Evolutionary conservation across 495 filamentous ascomycete species (phyloP), one percentile per base, ranked within the genome.

Genomic region (Penicillium manginii): DNA sequence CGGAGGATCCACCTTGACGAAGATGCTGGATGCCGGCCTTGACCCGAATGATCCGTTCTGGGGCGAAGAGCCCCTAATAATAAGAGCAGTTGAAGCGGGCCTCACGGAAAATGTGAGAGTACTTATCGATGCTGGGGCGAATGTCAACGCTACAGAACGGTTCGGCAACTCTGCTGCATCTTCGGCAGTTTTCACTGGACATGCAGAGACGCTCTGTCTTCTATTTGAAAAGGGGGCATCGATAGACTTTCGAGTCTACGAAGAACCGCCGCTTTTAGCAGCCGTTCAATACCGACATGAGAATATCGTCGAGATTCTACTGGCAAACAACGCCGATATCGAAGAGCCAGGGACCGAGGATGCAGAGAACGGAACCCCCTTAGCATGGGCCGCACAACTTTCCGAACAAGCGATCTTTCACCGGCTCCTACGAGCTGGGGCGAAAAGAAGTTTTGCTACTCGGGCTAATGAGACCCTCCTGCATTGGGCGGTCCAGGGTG

Each of bases 41-140:
- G 9, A 50, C 21, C 50, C 54, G 22, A 26, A 18, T 14, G 22
- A 50, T 18, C 4, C 22, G 21, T n/a, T 35, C 17, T 37, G 17
- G 7, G 33, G 18, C n/a, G 31, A 39, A 17, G 22, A 22, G 14
- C 1, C 50, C 6, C 32, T 17, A 7, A 21, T 53, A n/a, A 15
- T 3, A 6, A 18, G 5, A n/a, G 50, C 43, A 14, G 43, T 31
- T 15, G n/a, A 14, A 14, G 23, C 55, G 21, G 54, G 52, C 19
- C 22, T 49, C 47, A 14, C 17, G 21, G 53, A 53, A 26, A 52
- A 47, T 21, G 42, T 32, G 1, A 19, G 45, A 32, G 35, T 43
- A 1, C 54, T 61, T 1, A 19, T 61, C 4, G 40, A 61, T 12
- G 53, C 59, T 3, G 59, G 59, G 0, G 59, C 59, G 31, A 40